phyloP scores from a whole-genome alignment of 139 green algal species.

The Chlorella sp. region DNA sequence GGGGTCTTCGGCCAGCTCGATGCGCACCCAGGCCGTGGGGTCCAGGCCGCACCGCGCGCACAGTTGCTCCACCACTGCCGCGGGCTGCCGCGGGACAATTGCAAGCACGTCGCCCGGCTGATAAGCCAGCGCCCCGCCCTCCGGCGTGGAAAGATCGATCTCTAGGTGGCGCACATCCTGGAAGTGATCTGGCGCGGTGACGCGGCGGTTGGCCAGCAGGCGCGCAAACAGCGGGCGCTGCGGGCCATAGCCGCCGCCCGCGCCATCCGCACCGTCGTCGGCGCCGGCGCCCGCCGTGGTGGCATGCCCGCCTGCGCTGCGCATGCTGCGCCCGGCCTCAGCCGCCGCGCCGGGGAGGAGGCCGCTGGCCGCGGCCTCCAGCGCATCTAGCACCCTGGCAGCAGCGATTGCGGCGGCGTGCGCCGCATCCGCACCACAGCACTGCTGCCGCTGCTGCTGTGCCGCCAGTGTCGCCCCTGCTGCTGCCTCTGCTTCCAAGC shows the following conservation, averaged over 20 bases:
- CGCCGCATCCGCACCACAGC: too few relatives aligned
- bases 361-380: conserved; percentile 45
- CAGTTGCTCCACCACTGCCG: conserved; percentile 42
- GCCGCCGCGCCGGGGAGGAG: neutral
- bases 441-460: conserved; percentile 6
- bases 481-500: conserved; percentile 14
- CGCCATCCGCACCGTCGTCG: neutral
- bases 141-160: conserved; percentile 67
- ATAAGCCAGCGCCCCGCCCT: conserved; percentile 35
- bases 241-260: conserved; percentile 34
- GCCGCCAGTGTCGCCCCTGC: neutral
- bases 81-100: conserved; percentile 63
- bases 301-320: conserved; percentile 3
- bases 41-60: conserved; percentile 54
- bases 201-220: conserved; percentile 60
- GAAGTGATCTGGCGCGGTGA: conserved; percentile 76
- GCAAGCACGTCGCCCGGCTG: conserved; percentile 81
- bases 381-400: conserved; percentile 35
- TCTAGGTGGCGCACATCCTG: conserved; percentile 86
- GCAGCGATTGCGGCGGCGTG: conserved; percentile 38
- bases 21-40: conserved; percentile 37
- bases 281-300: neutral
- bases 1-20: conserved; percentile 38
- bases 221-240: conserved; percentile 61
- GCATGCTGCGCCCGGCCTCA: neutral